Conservation (phyloP, 2,329 filamentous ascomycete genomes). For the Fusarium sp. region DNA sequence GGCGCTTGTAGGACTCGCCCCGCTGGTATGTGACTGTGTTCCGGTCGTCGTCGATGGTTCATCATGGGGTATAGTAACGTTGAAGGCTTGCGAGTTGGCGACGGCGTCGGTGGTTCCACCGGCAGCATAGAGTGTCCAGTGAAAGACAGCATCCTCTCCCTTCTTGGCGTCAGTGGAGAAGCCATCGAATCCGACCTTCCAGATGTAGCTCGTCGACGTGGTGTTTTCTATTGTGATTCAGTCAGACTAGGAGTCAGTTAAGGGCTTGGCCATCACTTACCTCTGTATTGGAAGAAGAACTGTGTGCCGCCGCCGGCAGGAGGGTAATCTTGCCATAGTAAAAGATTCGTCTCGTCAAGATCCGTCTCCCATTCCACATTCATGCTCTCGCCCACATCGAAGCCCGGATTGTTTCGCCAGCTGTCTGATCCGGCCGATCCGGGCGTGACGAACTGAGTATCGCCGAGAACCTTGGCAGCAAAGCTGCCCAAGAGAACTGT, state of each 20-base stretch:
- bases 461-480: constrained; percentile 3
- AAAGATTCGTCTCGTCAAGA: constrained; percentile 28
- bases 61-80: constrained; percentile 28
- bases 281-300: constrained; percentile 7
- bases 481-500: constrained; percentile 17
- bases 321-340: constrained; percentile 42
- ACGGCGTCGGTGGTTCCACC: constrained; percentile 20
- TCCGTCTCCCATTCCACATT: constrained; percentile 41
- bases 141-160: constrained; percentile 32
- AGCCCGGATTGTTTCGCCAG: constrained; percentile 41
- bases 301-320: constrained; percentile 8
- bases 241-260: constrained; percentile 2
- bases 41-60: constrained; percentile 6
- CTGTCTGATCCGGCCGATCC: constrained; percentile 25
- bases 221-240: constrained; percentile 26
- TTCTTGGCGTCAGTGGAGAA: constrained; percentile 16
- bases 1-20: not conserved
- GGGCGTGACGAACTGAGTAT: constrained; percentile 25
- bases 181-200: constrained; percentile 29
- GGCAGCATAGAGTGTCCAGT: constrained; percentile 25
- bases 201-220: constrained; percentile 35
- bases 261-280: not conserved
- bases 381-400: constrained; percentile 36
- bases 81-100: constrained; percentile 35
- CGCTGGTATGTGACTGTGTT: not conserved